Base-by-base conservation (phyloP, 257 asterid genomes). In the Voacanga thouarsii region DNA sequence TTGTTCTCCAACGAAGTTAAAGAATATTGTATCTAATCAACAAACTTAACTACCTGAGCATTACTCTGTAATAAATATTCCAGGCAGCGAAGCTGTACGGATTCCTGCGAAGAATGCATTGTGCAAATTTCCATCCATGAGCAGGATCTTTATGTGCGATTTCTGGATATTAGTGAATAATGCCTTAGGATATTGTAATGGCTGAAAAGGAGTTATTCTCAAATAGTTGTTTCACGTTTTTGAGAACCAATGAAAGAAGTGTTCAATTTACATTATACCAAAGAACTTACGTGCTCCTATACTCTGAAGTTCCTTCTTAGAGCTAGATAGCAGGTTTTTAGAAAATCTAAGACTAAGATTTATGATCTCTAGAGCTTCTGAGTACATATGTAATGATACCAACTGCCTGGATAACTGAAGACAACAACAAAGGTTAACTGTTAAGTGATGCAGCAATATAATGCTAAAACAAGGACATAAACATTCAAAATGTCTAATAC, bases 41-140 rank as follows among this genome's bases (percentile, higher is more conserved):
- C 37, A 33, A 33, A 33, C 37, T 72, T 69, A 26, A 39, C 23
- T 37, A 69, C 74, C 67, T 73, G 24, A 51, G 65, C 66, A 79
- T 57, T 64, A 75, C 75, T 72, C 67, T 79, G 67, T 61, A 79
- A 61, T 79, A 79, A 78, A 64, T 72, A 73, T 44, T 72, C 82
- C 82, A 79, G 8, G 57, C 70, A 47, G 79, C 39, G 39, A 43
- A 49, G 45, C 69, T 71, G 49, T 19, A 43, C 74, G 83, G 83
- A 53, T 53, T 72, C 33, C 14, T 71, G 15, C 44, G 59, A 80
- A 80, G 60, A 59, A 80, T 14, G 16, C 55, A 63, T 7, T 26
- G 45, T 63, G 57, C 28, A 66, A 64, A 80, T 23, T 56, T 47
- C 24, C 53, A 74, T 33, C 82, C 79, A 43, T 5, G 64, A 66